phyloP scores from a whole-genome alignment of 2,329 filamentous ascomycete genomes.

The Fusarium temperatum region DNA sequence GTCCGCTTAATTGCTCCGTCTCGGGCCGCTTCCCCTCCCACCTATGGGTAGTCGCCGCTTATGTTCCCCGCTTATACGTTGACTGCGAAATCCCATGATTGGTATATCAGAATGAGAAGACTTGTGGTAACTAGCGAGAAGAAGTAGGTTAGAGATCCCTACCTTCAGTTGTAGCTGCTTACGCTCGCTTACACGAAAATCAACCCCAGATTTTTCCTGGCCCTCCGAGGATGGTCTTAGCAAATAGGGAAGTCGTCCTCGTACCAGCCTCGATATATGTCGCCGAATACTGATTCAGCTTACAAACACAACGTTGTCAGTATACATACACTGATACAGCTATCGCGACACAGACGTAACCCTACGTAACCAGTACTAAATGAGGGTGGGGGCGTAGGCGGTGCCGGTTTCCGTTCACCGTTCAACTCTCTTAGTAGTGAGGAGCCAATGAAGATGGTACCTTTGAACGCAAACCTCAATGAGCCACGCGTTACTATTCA shows the following conservation, averaged over 20 bases:
- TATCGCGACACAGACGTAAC: accelerated
- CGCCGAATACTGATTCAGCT: too few relatives aligned
- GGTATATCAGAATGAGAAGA: too few relatives aligned
- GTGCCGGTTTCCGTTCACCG: background rate
- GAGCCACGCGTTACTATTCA: background rate
- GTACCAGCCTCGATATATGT: background rate
- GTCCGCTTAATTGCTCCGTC: background rate
- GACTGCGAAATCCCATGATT: background rate
- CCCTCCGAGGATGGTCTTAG: background rate
- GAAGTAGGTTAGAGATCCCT: accelerated
- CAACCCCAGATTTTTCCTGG: background rate
- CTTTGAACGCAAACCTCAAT: too few relatives aligned
- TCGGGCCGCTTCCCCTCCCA: background rate
- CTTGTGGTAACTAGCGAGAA: background rate
- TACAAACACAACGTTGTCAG: too few relatives aligned
- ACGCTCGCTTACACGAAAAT: accelerated
- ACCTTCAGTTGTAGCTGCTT: accelerated
- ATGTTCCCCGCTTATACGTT: background rate
- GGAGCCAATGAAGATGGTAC: accelerated
- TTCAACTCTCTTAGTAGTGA: background rate
- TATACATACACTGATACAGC: too few relatives aligned
- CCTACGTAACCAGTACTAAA: too few relatives aligned
- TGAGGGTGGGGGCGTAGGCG: accelerated
- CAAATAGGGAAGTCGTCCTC: background rate
- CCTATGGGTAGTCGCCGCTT: background rate